Percentiles rank a stretch among this genome's conserved stretches.
Conservation (phyloP, 164 flowering plant species). For the Kalanchoe fedtschenkoi region DNA sequence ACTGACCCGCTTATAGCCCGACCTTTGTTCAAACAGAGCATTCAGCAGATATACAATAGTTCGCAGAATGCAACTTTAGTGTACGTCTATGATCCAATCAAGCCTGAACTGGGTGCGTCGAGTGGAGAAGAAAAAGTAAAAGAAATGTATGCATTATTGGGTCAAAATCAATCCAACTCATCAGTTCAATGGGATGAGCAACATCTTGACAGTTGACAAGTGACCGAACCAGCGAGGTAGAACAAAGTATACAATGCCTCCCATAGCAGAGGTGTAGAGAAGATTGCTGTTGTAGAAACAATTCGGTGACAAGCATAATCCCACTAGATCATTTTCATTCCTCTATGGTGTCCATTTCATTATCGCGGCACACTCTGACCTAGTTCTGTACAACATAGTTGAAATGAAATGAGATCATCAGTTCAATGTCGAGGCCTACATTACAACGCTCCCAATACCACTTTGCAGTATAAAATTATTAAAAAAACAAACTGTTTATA, state of each 20-base stretch:
- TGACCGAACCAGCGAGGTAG: no score
- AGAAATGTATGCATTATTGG: slow-evolving; percentile 1
- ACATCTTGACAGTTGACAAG: neutral
- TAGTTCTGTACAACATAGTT: neutral
- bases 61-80: no score
- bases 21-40: slow-evolving; percentile 4
- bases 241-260: no score
- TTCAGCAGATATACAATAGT: no score
- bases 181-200: neutral
- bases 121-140: neutral
- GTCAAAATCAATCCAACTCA: neutral
- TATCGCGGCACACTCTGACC: slow-evolving; percentile 2
- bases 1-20: slow-evolving; percentile 6
- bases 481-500: no score
- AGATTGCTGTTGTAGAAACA: no score
- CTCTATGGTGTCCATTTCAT: neutral
- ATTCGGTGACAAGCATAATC: no score
- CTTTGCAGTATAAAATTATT: no score
- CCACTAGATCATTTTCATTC: neutral
- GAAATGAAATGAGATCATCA: no score
- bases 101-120: neutral
- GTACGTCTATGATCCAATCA: no score
- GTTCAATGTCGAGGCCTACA: no score
- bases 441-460: no score
- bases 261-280: neutral